Evolutionary conservation across 306 rosid genomes (phyloP).

Genomic region (Cicer judaicum): DNA sequence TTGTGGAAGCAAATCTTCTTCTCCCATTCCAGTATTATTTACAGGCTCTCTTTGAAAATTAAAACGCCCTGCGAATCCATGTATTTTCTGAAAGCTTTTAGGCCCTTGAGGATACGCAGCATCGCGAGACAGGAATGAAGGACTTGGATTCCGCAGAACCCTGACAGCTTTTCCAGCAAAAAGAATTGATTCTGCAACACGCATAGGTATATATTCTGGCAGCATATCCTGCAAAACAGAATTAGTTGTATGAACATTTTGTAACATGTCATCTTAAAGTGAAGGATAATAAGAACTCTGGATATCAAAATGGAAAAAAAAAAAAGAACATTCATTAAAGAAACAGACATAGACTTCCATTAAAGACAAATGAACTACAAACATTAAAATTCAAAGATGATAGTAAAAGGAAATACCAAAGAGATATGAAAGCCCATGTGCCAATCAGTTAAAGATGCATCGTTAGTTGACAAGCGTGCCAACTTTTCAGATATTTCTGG

Average conservation of each 20-base stretch:
- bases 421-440: slow-evolving; percentile 92
- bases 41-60: slow-evolving; percentile 70
- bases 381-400: slow-evolving; percentile 11
- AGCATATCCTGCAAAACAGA: slow-evolving; percentile 82
- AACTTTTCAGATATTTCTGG: slow-evolving; percentile 73
- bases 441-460: slow-evolving; percentile 86
- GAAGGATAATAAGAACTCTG: slow-evolving; percentile 31
- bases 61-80: slow-evolving; percentile 65
- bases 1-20: slow-evolving; percentile 91
- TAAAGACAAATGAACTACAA: slow-evolving; percentile 20
- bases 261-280: slow-evolving; percentile 18
- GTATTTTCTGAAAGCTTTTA: slow-evolving; percentile 69
- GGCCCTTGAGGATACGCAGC: slow-evolving; percentile 63
- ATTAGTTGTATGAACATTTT: not conserved
- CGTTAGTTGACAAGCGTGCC: slow-evolving; percentile 71
- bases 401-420: slow-evolving; percentile 59
- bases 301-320: slow-evolving; percentile 25
- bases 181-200: slow-evolving; percentile 87
- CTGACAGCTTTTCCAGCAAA: slow-evolving; percentile 97
- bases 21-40: slow-evolving; percentile 58
- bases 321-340: not conserved
- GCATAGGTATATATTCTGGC: slow-evolving; percentile 88
- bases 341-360: slow-evolving; percentile 24
- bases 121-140: slow-evolving; percentile 71
- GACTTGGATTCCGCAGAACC: slow-evolving; percentile 90